Conservation (phyloP, 345 rosid genomes). For the Rhizophora mangle region DNA sequence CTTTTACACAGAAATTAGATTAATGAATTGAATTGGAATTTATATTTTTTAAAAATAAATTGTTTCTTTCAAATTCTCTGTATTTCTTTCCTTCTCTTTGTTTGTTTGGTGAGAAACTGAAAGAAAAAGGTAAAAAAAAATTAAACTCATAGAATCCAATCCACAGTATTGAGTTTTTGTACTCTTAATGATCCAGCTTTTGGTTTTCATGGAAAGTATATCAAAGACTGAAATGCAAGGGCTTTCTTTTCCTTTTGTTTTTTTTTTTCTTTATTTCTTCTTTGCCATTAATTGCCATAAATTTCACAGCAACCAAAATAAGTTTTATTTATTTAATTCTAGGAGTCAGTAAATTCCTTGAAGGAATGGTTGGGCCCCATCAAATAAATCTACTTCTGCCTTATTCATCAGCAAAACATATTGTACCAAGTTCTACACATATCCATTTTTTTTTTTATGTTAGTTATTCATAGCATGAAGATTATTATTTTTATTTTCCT, state of each 20-base stretch:
- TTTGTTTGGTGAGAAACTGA: constrained; percentile 22
- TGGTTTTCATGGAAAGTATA: neutral
- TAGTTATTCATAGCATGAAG: neutral
- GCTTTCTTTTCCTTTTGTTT: neutral
- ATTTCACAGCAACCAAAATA: constrained; percentile 10
- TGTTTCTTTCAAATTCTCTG: neutral
- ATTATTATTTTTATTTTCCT: neutral
- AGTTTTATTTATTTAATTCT: neutral
- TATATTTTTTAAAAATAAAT: too few relatives aligned
- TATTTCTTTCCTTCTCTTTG: constrained; percentile 15
- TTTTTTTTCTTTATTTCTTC: neutral
- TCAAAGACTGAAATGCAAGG: neutral
- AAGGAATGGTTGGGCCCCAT: neutral
- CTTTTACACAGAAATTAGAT: too few relatives aligned
- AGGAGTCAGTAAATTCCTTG: neutral
- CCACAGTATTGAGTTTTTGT: neutral
- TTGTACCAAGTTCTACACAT: neutral
- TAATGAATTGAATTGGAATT: too few relatives aligned
- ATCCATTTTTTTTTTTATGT: neutral
- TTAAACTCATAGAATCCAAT: neutral
- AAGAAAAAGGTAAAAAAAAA: neutral
- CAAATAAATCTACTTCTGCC: neutral
- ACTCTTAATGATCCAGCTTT: neutral
- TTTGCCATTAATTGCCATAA: neutral
- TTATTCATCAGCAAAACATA: neutral